Conservation (phyloP, 2,329 filamentous ascomycete species). For the Cladophialophora yegresii region DNA sequence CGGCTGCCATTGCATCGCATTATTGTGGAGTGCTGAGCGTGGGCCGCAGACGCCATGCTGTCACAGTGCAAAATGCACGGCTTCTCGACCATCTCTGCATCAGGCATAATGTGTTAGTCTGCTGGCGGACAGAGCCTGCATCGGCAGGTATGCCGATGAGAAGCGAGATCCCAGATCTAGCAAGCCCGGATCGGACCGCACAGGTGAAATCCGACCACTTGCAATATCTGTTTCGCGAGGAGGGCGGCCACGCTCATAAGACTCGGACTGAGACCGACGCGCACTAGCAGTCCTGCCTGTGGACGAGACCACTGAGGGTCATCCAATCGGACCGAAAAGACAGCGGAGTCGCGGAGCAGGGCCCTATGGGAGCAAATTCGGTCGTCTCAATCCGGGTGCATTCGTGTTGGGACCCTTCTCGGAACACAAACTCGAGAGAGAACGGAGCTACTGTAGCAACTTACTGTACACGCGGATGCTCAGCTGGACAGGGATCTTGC, state of each 20-base stretch:
- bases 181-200: background rate
- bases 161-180: background rate
- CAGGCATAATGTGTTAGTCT: background rate
- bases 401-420: background rate
- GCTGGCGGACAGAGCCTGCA: background rate
- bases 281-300: background rate
- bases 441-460: background rate
- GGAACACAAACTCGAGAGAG: background rate
- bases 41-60: background rate
- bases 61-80: background rate
- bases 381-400: background rate
- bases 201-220: background rate
- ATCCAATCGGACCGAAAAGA: background rate
- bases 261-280: background rate
- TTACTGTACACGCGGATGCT: background rate
- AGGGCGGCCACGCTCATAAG: background rate
- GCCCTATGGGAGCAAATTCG: background rate
- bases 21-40: background rate
- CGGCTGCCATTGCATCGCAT: background rate
- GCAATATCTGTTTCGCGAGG: background rate
- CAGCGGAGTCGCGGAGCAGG: background rate
- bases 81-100: background rate
- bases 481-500: slow-evolving; percentile 11
- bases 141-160: background rate
- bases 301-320: background rate